These are phyloP conservation scores for Aspergillus amoenus DNA, from an alignment of 2,329 filamentous ascomycete species.

Conservation along the genomic window DNA sequence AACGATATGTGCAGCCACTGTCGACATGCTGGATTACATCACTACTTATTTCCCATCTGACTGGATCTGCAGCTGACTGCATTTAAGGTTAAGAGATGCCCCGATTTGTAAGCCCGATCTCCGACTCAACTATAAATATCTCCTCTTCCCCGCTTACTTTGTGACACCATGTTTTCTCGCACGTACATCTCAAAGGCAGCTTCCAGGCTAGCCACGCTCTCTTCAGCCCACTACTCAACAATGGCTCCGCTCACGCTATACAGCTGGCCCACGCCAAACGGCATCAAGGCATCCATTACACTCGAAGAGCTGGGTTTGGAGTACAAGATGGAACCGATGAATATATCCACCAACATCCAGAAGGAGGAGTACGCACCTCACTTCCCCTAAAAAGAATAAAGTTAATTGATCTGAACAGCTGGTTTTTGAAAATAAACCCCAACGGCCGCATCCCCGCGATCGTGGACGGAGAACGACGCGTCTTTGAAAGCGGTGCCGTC, in stretches of 20 bases:
- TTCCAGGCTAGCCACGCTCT: not conserved
- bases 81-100: no score
- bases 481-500: slow-evolving; percentile 49
- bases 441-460: slow-evolving; percentile 51
- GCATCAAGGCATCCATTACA: slow-evolving; percentile 38
- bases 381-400: slow-evolving; percentile 3
- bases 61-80: no score
- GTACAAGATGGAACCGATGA: slow-evolving; percentile 37
- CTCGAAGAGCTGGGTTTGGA: slow-evolving; percentile 38
- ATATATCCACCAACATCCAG: slow-evolving; percentile 46
- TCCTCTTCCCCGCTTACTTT: no score
- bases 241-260: slow-evolving; percentile 27
- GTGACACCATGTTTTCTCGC: not conserved
- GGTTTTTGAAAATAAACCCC: slow-evolving; percentile 51
- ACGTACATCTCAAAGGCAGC: not conserved
- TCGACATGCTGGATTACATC: no score
- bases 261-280: slow-evolving; percentile 32
- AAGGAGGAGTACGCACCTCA: slow-evolving; percentile 35
- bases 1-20: no score
- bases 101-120: no score
- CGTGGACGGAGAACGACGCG: slow-evolving; percentile 38
- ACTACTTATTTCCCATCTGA: no score
- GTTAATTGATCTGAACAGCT: slow-evolving; percentile 15
- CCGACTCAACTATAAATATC: no score
- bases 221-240: not conserved